Percentiles rank a stretch among this genome's conserved stretches.
Conservation (phyloP, 257 asterid species). For the Gardenia jasminoides region DNA sequence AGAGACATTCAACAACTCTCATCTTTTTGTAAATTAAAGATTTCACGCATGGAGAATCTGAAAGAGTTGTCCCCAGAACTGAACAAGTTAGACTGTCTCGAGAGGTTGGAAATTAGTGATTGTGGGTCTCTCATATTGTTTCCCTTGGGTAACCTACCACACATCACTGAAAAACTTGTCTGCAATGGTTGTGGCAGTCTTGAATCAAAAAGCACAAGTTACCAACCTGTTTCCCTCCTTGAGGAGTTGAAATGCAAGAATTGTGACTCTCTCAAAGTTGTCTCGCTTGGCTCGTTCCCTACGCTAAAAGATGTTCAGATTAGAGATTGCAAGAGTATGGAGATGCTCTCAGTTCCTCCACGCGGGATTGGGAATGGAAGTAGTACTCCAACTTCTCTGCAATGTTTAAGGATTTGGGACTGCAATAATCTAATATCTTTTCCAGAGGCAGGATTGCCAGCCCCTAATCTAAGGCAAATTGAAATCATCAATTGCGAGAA, state of each 20-base stretch:
- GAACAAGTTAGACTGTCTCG: neutral
- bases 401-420: fast-evolving
- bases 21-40: neutral
- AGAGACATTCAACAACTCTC: neutral
- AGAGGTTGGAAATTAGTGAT: neutral
- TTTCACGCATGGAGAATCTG: neutral
- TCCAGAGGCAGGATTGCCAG: neutral
- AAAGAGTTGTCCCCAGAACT: neutral
- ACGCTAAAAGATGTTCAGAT: fast-evolving
- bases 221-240: too few relatives aligned
- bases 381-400: neutral
- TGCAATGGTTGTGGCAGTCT: too few relatives aligned
- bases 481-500: fast-evolving
- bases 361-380: neutral
- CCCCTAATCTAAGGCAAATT: neutral
- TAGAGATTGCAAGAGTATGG: fast-evolving
- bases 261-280: neutral
- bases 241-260: too few relatives aligned
- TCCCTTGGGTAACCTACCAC: too few relatives aligned
- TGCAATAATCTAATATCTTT: neutral
- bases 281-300: neutral
- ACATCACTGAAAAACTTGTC: too few relatives aligned
- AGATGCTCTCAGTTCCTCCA: neutral
- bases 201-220: too few relatives aligned
- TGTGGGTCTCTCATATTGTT: neutral